Percentiles rank a stretch among this genome's conserved stretches.
phyloP scores from a whole-genome alignment of 176 grass and related monocot species.

The Areca catechu region DNA sequence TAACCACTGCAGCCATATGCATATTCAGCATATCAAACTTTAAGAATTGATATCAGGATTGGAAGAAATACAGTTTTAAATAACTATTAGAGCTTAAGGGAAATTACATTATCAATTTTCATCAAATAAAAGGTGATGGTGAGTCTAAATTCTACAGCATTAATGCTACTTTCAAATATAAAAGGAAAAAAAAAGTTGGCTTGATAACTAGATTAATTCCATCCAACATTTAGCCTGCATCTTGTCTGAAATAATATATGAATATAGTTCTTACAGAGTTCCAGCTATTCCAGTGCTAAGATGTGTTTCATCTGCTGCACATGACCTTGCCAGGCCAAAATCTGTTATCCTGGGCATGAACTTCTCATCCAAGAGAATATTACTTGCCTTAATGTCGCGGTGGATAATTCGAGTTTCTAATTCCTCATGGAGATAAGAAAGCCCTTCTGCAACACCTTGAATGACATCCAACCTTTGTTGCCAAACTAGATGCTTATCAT shows the following conservation, averaged over 20 bases:
- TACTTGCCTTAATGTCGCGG: slow-evolving; percentile 82
- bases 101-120: no score
- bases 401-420: slow-evolving; percentile 78
- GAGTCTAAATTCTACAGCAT: no score
- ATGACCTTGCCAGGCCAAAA: slow-evolving; percentile 79
- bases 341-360: slow-evolving; percentile 77
- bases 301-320: slow-evolving; percentile 60
- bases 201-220: no score
- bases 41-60: no score
- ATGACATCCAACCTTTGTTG: slow-evolving; percentile 49
- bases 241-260: no score
- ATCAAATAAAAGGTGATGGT: no score
- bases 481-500: slow-evolving; percentile 51
- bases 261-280: slow-evolving; percentile 48
- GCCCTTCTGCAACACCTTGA: slow-evolving; percentile 74
- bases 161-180: no score
- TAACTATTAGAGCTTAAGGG: no score
- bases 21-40: no score
- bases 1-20: slow-evolving; percentile 58
- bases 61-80: no score
- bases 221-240: no score
- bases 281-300: slow-evolving; percentile 75
- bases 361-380: slow-evolving; percentile 86
- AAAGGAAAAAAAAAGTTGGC: no score
- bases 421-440: slow-evolving; percentile 78